Base-by-base conservation (phyloP, 805 yeast genomes). In the Candida pini region DNA sequence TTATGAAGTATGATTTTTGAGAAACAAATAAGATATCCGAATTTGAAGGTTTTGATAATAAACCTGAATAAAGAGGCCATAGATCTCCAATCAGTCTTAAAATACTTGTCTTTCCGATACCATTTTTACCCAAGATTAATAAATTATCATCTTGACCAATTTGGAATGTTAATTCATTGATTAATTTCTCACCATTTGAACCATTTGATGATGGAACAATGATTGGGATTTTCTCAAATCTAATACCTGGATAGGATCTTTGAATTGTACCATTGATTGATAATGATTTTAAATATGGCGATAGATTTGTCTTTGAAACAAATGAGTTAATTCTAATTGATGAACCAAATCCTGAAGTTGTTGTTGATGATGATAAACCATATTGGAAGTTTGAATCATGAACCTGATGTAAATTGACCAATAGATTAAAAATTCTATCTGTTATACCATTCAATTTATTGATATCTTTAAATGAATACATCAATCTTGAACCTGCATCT, bases 391-490 rank as follows among this genome's bases (percentile, higher is more conserved):
- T 59, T 13, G 67, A 64, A 24, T 88, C 81, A 54, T 87, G 95
- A 12, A 82, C 90, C 51, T 83, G 75, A 60, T 89, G 96, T 39
- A 89, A 65, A 19, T 78, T 78, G n/a, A 82, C 68, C 35, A 89
- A 63, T 33, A 89, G 65, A 14, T 76, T 73, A 62, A 85, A 89
- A 4, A 89, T 82, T 44, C 96, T 65, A 48, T 86, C 90, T 1
- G 96, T 86, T 54, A 84, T 82, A 9, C 97, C 96, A 1, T 95
- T 84, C 35, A 89, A 69, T 56, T 81, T 89, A n/a, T 92, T 82
- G 16, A 89, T 72, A 58, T 88, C 96, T 56, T 89, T 89, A 46
- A 88, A 83, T 2, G 97, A 87, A 58, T 86, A 87, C 96, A 89
- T 88, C 62, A 89, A 71, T 46, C 96, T 70, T 10, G 94, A 82